Conservation (phyloP, 805 yeast genomes). For the Candida dendrica region DNA sequence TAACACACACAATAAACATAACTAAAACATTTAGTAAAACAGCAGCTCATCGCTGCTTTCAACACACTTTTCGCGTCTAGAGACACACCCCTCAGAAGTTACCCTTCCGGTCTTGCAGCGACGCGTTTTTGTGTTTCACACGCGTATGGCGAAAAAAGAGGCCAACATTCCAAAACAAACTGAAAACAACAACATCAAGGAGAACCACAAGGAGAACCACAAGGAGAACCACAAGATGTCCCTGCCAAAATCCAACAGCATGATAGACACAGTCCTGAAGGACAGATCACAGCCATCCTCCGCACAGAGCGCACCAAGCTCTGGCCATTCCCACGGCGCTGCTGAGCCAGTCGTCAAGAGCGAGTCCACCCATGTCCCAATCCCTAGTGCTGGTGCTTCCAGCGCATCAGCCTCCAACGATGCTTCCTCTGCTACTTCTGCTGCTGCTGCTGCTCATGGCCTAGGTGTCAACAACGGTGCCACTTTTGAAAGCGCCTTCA, state of each 20-base stretch:
- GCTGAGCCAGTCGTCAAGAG: not conserved
- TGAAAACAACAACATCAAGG: slow-evolving; percentile 1
- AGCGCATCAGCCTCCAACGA: not conserved
- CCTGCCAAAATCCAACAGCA: not conserved
- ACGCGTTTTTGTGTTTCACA: slow-evolving; percentile 8
- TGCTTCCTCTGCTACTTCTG: not conserved
- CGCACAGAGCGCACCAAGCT: not conserved
- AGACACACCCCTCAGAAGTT: no score
- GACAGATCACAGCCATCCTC: not conserved
- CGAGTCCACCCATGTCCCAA: not conserved
- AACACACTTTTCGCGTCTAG: no score
- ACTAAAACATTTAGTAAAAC: no score
- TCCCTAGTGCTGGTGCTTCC: not conserved
- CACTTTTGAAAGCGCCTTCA: not conserved
- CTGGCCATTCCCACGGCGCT: not conserved
- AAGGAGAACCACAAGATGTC: not conserved
- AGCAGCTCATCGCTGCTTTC: no score
- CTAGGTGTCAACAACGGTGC: not conserved
- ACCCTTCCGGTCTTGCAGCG: not conserved
- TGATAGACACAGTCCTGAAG: slow-evolving; percentile 1
- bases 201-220: not conserved
- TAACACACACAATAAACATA: no score
- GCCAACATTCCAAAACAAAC: not conserved
- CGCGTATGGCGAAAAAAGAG: slow-evolving; percentile 8
- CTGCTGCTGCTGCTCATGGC: not conserved